A percentile compares a stretch with the other conserved stretches of the same genome.
phyloP scores from a whole-genome alignment of 306 rosid species.

The Boehmeria nivea region DNA sequence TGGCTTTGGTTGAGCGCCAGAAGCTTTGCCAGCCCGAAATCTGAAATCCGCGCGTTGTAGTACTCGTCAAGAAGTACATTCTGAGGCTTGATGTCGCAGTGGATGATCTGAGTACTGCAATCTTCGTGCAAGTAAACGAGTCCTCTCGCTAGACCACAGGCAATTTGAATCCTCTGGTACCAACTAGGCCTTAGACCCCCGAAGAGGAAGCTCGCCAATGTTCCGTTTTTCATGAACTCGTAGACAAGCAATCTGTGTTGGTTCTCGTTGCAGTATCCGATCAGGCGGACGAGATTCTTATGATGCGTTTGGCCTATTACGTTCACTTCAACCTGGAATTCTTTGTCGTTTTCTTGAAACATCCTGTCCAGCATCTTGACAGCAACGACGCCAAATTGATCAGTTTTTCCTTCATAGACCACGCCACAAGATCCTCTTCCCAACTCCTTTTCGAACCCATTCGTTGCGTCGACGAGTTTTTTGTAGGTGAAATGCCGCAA shows the following conservation, averaged over 20 bases:
- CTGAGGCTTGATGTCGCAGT: conserved; percentile 37
- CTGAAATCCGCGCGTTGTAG: conserved; percentile 17
- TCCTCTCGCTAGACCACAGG: conserved; percentile 18
- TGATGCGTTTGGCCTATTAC: conserved; percentile 24
- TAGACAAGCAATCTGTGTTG: conserved; percentile 18
- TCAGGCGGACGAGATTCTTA: conserved; percentile 18
- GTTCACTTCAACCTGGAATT: conserved; percentile 20
- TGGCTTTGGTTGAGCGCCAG: conserved; percentile 14
- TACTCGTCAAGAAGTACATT: conserved; percentile 27
- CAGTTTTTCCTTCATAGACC: conserved; percentile 12
- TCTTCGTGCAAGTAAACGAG: conserved; percentile 31
- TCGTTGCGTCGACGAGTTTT: conserved; percentile 17
- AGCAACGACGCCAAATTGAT: not conserved
- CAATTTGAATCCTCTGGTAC: conserved; percentile 14
- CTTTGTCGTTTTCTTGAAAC: not conserved
- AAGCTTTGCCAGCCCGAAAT: conserved; percentile 34
- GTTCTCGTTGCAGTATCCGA: conserved; percentile 23
- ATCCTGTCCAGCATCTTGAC: conserved; percentile 10
- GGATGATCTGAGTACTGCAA: conserved; percentile 27
- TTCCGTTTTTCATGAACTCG: conserved; percentile 19
- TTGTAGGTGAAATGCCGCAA: not conserved
- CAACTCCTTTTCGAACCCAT: not conserved
- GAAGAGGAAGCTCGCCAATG: conserved; percentile 19
- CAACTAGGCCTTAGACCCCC: conserved; percentile 14
- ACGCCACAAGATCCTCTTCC: conserved; percentile 7